Evolutionary conservation across 176 grass and related monocot species (phyloP), one percentile per base, ranked within the genome.

Genomic region (Saccharum spontaneum): DNA sequence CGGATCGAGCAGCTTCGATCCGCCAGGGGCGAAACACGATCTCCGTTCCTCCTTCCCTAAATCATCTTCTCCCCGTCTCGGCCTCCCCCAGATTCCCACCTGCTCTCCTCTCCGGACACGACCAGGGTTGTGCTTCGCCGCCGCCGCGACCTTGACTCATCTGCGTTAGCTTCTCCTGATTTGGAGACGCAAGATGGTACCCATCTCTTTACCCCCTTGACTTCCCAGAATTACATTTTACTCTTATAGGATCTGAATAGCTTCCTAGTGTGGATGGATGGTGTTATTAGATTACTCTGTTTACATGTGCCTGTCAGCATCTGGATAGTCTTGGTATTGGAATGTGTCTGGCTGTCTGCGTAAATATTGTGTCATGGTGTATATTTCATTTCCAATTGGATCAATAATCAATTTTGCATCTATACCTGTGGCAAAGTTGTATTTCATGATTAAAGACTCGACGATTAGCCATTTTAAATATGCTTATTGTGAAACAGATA

Each of bases 141-240:
- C 46, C 6, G n/a, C 9, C 15, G 15, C 16, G 1, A 20, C 69
- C 16, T 9, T 61, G n/a, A 26, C 4, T 43, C 8, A 15, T 10
- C 23, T 20, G 45, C 34, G 0, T 18, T 64, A 16, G 30, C 23
- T 48, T 10, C 46, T 70, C 64, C 73, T 55, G 16, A 2, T 41
- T 31, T 18, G 10, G 46, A 69, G 7, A 37, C 9, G 54, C 36
- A 45, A 70, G 43, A 85, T 85, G 75, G 83, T 85, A 59, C 37
- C 37, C 65, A 3, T 2, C 17, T n/a, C 46, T 20, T 8, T 33
- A 0, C 22, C 44, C 43, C 54, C 20, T 1, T 24, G 10, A 62
- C 59, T 26, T 12, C 8, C 9, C 10, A 1, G 3, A 62, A 62
- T 26, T 62, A 62, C 22, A 62, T 26, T 61, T 62, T 26, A 12